Base-by-base conservation (phyloP, 176 grass and related monocot genomes). In the Ensete ventricosum region DNA sequence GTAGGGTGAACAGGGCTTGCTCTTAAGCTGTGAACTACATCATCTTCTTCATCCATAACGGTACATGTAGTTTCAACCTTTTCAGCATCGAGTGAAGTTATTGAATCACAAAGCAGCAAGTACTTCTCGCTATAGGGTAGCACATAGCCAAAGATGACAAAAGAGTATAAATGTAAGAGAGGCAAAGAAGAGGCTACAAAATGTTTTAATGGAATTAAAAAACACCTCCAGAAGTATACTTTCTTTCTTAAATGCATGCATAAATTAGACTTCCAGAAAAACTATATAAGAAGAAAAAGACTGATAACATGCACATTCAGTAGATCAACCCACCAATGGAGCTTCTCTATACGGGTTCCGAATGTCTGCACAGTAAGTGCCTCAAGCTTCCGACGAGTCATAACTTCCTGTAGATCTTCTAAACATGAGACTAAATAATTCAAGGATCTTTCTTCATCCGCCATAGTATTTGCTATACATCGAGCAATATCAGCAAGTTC, bases 401-500 rank as follows among this genome's bases (percentile, higher is more conserved):
- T 90, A 80, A 99, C 90, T 80, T 99, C 96, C 83, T 99, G 96
- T 81, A 99, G 85, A 84, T 94, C 91, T 86, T 99, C 96, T 88
- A 99, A 84, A 80, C 88, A 99, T 26, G 91, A 94, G 79, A 99
- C 96, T 83, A 99, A 88, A 76, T 82, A 90, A 68, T 87, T 83
- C 59, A 93, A 78, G 54, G 86, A 89, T 71, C 82, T 88, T 82
- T 99, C 96, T 94, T 94, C 96, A 89, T 99, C 91, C 9, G 89
- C 74, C 73, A 84, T 75, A 77, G 91, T 86, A 89, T 76, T 94
- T 53, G 96, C 91, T 57, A 99, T 99, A 72, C 91, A 95, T 65
- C 96, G 84, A 79, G 88, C 91, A 84, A 99, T 91, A 91, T 99
- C 96, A 85, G 96, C 96, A 84, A 99, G 90, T 85, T 99, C 91